phyloP scores from a whole-genome alignment of 1,284 basidiomycete species.

The Marasmius tenuissimus region DNA sequence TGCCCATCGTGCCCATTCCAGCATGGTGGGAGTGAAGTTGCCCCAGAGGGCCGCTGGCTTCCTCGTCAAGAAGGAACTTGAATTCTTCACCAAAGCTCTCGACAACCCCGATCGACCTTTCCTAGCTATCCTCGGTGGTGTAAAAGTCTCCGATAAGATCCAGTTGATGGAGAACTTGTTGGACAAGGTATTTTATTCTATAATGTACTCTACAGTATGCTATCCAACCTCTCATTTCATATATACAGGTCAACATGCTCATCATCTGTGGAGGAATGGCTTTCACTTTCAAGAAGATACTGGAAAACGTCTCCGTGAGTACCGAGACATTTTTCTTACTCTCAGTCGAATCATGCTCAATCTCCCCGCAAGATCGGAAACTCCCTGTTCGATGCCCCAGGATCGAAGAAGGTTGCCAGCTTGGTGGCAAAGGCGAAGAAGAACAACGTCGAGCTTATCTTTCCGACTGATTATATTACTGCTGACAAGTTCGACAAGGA shows the following conservation, averaged over 20 bases:
- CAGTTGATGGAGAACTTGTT: slow-evolving; percentile 99
- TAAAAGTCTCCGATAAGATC: slow-evolving; percentile 99
- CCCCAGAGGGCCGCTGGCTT: slow-evolving; percentile 94
- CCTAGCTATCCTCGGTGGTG: slow-evolving; percentile 97
- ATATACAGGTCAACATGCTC: slow-evolving; percentile 82
- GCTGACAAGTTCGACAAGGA: slow-evolving; percentile 96
- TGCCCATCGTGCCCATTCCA: slow-evolving; percentile 97
- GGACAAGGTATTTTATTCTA: slow-evolving; percentile 96
- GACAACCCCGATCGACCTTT: slow-evolving; percentile 95
- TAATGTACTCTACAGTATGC: background rate
- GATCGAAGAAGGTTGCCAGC: slow-evolving; percentile 82
- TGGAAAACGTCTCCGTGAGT: slow-evolving; percentile 76
- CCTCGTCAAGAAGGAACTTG: slow-evolving; percentile 98
- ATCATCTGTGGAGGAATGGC: slow-evolving; percentile 99
- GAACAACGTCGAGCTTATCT: slow-evolving; percentile 93
- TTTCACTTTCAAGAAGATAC: slow-evolving; percentile 98
- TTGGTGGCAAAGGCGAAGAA: slow-evolving; percentile 93
- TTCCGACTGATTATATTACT: slow-evolving; percentile 94
- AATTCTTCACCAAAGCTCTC: slow-evolving; percentile 97
- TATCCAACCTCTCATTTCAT: slow-evolving; percentile 3
- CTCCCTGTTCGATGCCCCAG: slow-evolving; percentile 92
- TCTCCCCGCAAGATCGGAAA: slow-evolving; percentile 78
- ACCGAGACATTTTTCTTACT: slow-evolving; percentile 1
- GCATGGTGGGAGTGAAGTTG: slow-evolving; percentile 96
- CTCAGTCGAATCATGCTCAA: slow-evolving; percentile 6